Conservation (phyloP, 1,284 basidiomycete genomes). For the Irpex rosettiformis region DNA sequence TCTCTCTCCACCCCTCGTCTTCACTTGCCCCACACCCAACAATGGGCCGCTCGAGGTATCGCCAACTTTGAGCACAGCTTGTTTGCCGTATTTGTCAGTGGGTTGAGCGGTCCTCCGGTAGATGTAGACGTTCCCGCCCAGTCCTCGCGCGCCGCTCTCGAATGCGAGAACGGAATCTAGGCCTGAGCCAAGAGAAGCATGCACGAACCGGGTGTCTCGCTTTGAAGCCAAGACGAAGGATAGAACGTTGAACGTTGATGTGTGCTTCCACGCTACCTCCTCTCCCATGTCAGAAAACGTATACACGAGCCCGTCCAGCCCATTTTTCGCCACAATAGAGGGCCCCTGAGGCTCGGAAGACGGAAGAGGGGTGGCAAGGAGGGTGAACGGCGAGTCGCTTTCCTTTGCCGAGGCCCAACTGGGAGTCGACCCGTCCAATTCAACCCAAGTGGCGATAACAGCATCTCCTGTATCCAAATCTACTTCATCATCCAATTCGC, state of each 20-base stretch:
- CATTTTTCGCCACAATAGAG: conserved; percentile 71
- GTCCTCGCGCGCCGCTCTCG: conserved; percentile 64
- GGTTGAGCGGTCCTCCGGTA: conserved; percentile 56
- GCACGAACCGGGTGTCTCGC: conserved; percentile 80
- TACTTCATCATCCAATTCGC: conserved; percentile 82
- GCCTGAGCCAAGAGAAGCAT: conserved; percentile 44
- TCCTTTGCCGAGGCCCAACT: conserved; percentile 36
- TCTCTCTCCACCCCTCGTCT: conserved; percentile 26
- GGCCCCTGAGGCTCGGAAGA: conserved; percentile 31
- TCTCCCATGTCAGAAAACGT: conserved; percentile 31
- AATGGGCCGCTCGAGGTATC: conserved; percentile 68
- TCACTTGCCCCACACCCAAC: conserved; percentile 69
- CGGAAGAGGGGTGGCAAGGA: conserved; percentile 65
- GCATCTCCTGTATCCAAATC: conserved; percentile 66
- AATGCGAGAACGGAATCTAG: conserved; percentile 64
- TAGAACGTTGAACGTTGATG: conserved; percentile 81
- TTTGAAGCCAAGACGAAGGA: conserved; percentile 95
- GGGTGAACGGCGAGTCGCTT: conserved; percentile 42
- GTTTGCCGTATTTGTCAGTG: conserved; percentile 62
- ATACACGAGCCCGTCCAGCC: conserved; percentile 82
- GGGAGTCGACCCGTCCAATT: conserved; percentile 43
- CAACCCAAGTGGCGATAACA: conserved; percentile 63
- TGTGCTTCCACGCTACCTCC: conserved; percentile 66
- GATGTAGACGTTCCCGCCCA: conserved; percentile 80
- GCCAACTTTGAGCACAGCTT: conserved; percentile 74